Evolutionary conservation across 2,329 filamentous ascomycete genomes (phyloP), one percentile per base, ranked within the genome.

Genomic region (Scytalidium sp.): DNA sequence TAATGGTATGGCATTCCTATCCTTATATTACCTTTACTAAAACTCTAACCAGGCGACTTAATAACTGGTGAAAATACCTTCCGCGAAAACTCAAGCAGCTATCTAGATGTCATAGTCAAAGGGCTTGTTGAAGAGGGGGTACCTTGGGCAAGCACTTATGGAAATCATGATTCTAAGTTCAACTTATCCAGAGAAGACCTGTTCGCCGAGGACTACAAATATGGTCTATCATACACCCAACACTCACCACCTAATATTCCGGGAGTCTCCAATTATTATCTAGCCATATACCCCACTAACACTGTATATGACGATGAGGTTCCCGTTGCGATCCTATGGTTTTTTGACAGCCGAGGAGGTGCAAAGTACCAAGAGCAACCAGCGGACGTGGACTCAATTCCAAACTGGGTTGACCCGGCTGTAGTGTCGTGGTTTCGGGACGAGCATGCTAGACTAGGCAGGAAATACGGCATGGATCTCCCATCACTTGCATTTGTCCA

Each of bases 311-410:
- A 58, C 3, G 56, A 60, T 15, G 43, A 23, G 9, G 50, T 43
- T 19, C 76, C 80, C 6, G 56, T 60, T 7, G 58, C 74, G 7
- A 59, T 90, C 1, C 69, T 90, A 1, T 90, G 85, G 83, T 89
- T 89, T 67, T 88, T 90, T 58, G 87, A 90, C 59, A 80, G 75
- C 49, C 73, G 79, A 15, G 84, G 84, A 29, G 83, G 83, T 7
- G 70, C 71, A 46, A 69, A 72, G 44, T 81, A 75, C 57, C 74
- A 70, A 43, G 55, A 75, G 19, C 57, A 56, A 2, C 50, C 63
- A 22, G 45, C 56, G 3, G 46, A 57, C 21, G 63, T 62, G 17
- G 50, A 62, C 10, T 52, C 57, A 13, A 56, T 60, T 4, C 65
- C 69, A 36, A 66, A 75, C 40, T 78, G 72, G 71, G 74, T 79